A percentile compares a stretch with the other conserved stretches of the same genome.
Evolutionary conservation across 345 rosid species (phyloP).

Genomic region (Salix suchowensis): DNA sequence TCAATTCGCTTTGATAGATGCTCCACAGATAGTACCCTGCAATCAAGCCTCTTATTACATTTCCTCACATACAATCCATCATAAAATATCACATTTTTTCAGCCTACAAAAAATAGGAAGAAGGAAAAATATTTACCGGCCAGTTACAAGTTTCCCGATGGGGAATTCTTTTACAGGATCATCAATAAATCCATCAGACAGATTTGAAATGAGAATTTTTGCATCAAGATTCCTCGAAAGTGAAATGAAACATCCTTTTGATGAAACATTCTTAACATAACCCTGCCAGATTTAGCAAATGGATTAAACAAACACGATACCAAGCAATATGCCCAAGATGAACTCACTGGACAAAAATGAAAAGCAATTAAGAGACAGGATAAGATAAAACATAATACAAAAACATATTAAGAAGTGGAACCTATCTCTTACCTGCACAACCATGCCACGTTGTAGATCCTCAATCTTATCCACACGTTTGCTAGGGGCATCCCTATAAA

Average conservation of each 20-base stretch:
- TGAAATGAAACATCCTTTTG: conserved; percentile 84
- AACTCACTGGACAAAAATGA: not conserved
- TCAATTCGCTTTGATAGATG: conserved; percentile 77
- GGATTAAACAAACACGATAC: no score
- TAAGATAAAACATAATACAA: not conserved
- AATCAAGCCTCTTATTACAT: conserved; percentile 24
- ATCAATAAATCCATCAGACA: conserved; percentile 66
- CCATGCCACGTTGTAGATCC: conserved; percentile 60
- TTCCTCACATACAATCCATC: not conserved
- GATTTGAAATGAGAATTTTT: conserved; percentile 67
- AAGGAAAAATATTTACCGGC: conserved; percentile 47
- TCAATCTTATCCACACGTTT: conserved; percentile 53
- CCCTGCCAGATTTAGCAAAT: conserved; percentile 49
- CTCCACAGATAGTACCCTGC: conserved; percentile 80
- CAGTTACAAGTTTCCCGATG: conserved; percentile 75
- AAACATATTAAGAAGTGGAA: not conserved
- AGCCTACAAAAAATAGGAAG: conserved; percentile 6
- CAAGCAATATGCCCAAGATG: not conserved
- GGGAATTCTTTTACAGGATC: conserved; percentile 77
- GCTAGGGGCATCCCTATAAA: conserved; percentile 35
- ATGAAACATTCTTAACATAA: conserved; percentile 70
- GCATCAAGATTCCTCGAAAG: conserved; percentile 89
- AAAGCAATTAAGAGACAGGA: not conserved
- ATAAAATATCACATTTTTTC: conserved; percentile 1
- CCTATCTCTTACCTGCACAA: conserved; percentile 52